Conservation (phyloP, 1,284 basidiomycete genomes). For the Ceratobasidium sp. region DNA sequence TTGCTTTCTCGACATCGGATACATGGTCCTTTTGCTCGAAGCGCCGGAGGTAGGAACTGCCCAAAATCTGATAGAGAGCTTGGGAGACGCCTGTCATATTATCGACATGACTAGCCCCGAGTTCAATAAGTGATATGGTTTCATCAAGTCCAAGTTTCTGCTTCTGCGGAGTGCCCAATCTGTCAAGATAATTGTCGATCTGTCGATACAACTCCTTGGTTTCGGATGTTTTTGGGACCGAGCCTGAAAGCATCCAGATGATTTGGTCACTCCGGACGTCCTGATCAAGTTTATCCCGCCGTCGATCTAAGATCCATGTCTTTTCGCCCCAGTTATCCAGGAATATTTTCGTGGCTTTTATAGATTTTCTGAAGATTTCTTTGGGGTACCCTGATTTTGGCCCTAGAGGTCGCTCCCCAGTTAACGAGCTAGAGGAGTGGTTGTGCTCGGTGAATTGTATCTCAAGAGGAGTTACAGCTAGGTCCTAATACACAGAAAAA, state of each 20-base stretch:
- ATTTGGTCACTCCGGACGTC: background rate
- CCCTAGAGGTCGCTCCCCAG: too few relatives aligned
- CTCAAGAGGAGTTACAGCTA: too few relatives aligned
- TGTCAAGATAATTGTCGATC: constrained; percentile 12
- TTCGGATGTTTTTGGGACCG: background rate
- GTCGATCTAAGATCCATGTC: constrained; percentile 14
- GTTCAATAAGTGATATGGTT: background rate
- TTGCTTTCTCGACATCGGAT: constrained; percentile 11
- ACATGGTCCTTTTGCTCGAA: background rate
- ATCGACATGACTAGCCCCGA: background rate
- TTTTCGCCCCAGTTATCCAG: constrained; percentile 1
- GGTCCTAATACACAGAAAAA: too few relatives aligned
- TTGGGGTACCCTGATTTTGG: too few relatives aligned
- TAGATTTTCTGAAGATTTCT: background rate
- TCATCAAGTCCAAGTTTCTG: background rate
- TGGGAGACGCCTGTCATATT: background rate
- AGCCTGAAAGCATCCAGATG: background rate
- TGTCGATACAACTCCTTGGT: constrained; percentile 1
- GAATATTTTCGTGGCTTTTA: background rate
- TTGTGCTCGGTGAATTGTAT: too few relatives aligned
- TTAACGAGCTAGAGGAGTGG: too few relatives aligned
- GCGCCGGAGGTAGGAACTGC: background rate
- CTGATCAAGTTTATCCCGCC: background rate
- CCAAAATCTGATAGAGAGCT: background rate
- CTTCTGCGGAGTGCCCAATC: background rate